phyloP scores from a whole-genome alignment of 345 rosid genomes.

The Balakata baccata region DNA sequence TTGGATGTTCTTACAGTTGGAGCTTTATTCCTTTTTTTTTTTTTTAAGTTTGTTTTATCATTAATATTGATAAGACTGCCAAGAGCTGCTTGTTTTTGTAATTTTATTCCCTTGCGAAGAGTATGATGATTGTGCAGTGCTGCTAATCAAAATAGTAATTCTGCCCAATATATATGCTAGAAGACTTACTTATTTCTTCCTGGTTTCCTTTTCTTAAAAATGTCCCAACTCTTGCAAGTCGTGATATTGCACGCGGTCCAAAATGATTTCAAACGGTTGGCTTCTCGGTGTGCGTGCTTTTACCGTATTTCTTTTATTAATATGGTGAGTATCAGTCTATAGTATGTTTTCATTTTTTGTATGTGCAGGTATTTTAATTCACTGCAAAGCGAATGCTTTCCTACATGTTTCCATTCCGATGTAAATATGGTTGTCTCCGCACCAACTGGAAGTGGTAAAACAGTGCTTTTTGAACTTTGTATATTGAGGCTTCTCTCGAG shows the following conservation, averaged over 20 bases:
- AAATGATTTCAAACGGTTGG: neutral
- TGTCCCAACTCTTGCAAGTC: neutral
- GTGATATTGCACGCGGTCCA: neutral
- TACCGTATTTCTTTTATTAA: neutral
- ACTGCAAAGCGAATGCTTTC: conserved; percentile 93
- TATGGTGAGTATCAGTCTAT: neutral
- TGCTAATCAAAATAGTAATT: neutral
- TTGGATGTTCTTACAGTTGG: conserved; percentile 6
- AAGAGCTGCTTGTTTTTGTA: neutral
- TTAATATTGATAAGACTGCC: neutral
- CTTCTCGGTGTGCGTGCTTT: neutral
- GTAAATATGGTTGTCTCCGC: conserved; percentile 92
- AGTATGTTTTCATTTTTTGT: conserved; percentile 4
- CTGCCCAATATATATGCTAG: neutral
- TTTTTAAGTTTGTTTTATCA: neutral
- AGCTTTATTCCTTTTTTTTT: neutral
- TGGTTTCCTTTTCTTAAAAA: neutral
- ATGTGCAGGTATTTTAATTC: conserved; percentile 80
- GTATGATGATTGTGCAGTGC: neutral
- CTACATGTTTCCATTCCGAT: conserved; percentile 73
- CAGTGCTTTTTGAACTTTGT: conserved; percentile 90
- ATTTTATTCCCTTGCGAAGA: neutral
- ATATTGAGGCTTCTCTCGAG: conserved; percentile 80
- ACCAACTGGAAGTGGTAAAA: conserved; percentile 98
- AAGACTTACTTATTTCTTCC: neutral